Evolutionary conservation across 441 rosid genomes (phyloP), one percentile per base, ranked within the genome.

Genomic region (Pelargonium myrrhifolium): DNA sequence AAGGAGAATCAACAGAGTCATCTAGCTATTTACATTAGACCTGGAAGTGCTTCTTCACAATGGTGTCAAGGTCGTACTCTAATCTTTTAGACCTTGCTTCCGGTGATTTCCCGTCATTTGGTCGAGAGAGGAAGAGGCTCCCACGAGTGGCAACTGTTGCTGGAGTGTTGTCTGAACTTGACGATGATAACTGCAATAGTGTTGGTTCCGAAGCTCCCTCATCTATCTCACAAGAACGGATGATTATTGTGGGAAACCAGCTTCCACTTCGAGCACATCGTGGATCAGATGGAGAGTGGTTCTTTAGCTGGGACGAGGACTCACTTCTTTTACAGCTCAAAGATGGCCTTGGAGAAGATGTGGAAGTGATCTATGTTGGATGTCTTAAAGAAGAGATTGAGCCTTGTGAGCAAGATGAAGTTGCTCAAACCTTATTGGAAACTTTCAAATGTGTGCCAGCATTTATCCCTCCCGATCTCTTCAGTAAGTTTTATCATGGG

Each of bases 391-490:
- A 89, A 72, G 85, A 82, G 42, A 69, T 91, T 18, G 88, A 85
- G 10, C 71, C 72, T 0, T 65, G 61, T 1, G 82, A 91, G 62
- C 96, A 91, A 78, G 97, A 91, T n/a, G 90, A 86, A 62, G 88
- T 92, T 45, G 81, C 96, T 0, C 96, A 84, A 72, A 89, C 74
- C n/a, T 74, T 91, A 72, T 87, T 89, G 2, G 96, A 91, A 74
- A 85, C 83, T 49, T 91, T 89, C 80, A 91, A 86, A 80, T 91
- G 97, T 67, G 94, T 91, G 62, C 97, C 97, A 0, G 89, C 97
- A 59, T 91, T 87, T 62, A 77, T 91, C 70, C 85, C 93, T 64
- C 82, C 87, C 2, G 90, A 85, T 42, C 79, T 89, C 8, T 89
- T 87, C 56, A 83, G 83, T 35, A 91, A 85, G 64, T 91, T 76